These are phyloP conservation scores for Euphorbia celastroides DNA, from an alignment of 441 rosid genomes.

Conservation along the genomic window DNA sequence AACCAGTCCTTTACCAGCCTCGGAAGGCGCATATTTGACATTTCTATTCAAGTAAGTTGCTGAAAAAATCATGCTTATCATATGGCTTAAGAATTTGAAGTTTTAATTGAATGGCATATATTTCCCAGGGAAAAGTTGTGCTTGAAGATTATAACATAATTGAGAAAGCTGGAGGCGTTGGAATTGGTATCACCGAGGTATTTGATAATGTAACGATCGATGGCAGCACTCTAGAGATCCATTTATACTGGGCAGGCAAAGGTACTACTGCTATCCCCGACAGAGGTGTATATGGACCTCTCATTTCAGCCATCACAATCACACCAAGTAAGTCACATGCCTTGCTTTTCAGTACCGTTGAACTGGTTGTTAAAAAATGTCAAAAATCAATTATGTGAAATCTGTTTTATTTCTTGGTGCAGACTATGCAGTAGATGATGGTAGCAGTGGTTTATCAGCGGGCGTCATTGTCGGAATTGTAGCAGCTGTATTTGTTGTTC, in stretches of 20 bases:
- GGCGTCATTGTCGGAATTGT: no score
- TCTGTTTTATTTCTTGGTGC: no score
- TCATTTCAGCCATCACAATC: slow-evolving; percentile 71
- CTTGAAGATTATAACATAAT: no score
- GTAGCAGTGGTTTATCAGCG: no score
- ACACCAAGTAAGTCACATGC: slow-evolving; percentile 52
- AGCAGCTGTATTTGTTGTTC: no score
- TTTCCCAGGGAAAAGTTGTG: slow-evolving; percentile 46
- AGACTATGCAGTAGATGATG: no score
- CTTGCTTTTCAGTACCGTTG: neutral
- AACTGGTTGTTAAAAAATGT: no score
- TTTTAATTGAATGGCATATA: neutral
- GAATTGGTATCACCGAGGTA: slow-evolving; percentile 22
- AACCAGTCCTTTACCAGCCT: no score
- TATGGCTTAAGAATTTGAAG: neutral
- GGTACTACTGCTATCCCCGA: no score
- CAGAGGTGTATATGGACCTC: slow-evolving; percentile 79
- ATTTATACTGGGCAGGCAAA: slow-evolving; percentile 71
- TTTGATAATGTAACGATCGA: slow-evolving; percentile 33
- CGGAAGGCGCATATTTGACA: no score
- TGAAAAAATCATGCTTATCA: slow-evolving; percentile 31
- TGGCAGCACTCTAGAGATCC: slow-evolving; percentile 71
- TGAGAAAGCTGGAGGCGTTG: slow-evolving; percentile 59
- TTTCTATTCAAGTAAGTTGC: no score
- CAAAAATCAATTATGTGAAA: no score